Percentiles rank a stretch among this genome's conserved stretches.
Evolutionary conservation across 345 rosid genomes (phyloP).

Genomic region (Arabis hirsuta): DNA sequence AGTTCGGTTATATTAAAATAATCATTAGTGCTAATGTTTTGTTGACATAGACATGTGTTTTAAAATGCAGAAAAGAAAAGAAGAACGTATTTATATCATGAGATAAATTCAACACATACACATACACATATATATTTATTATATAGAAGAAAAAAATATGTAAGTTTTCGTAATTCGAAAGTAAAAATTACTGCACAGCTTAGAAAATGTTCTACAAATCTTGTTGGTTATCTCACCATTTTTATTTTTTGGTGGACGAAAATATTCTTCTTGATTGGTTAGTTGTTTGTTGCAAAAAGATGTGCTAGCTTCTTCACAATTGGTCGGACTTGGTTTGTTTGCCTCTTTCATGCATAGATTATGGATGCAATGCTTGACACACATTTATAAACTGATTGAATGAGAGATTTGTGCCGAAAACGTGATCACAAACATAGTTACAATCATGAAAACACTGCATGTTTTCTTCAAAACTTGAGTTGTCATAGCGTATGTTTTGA

Average conservation of each 20-base stretch:
- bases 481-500: not conserved
- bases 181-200: not conserved
- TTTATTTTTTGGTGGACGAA: no score
- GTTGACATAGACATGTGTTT: not conserved
- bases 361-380: slow-evolving; percentile 12
- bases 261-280: not conserved
- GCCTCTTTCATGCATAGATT: not conserved
- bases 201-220: no score
- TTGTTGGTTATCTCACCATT: no score
- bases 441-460: not conserved
- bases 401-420: slow-evolving; percentile 5
- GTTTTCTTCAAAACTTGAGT: not conserved
- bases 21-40: no score
- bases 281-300: not conserved
- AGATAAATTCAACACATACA: not conserved
- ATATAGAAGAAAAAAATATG: not conserved
- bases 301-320: not conserved
- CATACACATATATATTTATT: not conserved
- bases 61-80: not conserved
- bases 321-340: no score
- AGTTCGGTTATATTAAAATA: no score
- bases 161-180: not conserved
- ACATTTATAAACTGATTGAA: not conserved
- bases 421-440: not conserved
- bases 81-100: not conserved